A percentile compares a stretch with the other conserved stretches of the same genome.
phyloP scores from a whole-genome alignment of 2,329 filamentous ascomycete species.

The Aspergillus sclerotialis region DNA sequence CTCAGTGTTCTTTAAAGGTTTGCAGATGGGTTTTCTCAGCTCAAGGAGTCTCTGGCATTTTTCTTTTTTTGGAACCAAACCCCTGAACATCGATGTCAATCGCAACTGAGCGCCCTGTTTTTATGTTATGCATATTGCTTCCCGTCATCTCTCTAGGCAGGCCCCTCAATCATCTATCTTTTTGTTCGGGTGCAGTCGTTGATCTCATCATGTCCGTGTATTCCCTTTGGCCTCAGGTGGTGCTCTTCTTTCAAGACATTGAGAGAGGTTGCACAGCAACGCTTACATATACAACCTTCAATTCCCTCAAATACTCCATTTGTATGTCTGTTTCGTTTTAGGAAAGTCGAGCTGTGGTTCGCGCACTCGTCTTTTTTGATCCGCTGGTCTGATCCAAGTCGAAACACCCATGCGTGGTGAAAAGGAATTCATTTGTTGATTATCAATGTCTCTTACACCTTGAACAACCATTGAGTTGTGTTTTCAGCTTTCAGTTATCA shows the following conservation, averaged over 20 bases:
- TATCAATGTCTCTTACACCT: background rate
- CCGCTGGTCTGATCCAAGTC: slow-evolving; percentile 14
- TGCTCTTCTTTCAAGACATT: background rate
- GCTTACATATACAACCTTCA: background rate
- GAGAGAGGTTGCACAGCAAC: background rate
- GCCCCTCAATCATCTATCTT: slow-evolving; percentile 9
- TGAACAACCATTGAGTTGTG: background rate
- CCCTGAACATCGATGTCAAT: slow-evolving; percentile 12
- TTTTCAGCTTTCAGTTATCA: background rate
- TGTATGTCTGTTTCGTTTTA: slow-evolving; percentile 1
- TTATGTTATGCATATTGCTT: no score
- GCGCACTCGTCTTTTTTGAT: slow-evolving; percentile 9
- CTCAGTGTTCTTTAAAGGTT: background rate
- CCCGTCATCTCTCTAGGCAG: slow-evolving; percentile 10
- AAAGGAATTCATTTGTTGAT: slow-evolving; percentile 3
- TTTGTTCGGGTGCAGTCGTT: slow-evolving; percentile 8
- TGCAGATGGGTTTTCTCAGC: slow-evolving; percentile 3
- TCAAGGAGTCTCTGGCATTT: slow-evolving; percentile 9
- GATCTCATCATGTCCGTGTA: background rate
- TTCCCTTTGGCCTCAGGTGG: background rate
- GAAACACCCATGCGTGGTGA: background rate
- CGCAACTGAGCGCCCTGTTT: slow-evolving; percentile 24
- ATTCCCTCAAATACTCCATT: background rate
- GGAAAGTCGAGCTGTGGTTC: slow-evolving; percentile 2
- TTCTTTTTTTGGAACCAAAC: slow-evolving; percentile 8